Evolutionary conservation across 345 rosid genomes (phyloP).

Genomic region (Dimocarpus longan): DNA sequence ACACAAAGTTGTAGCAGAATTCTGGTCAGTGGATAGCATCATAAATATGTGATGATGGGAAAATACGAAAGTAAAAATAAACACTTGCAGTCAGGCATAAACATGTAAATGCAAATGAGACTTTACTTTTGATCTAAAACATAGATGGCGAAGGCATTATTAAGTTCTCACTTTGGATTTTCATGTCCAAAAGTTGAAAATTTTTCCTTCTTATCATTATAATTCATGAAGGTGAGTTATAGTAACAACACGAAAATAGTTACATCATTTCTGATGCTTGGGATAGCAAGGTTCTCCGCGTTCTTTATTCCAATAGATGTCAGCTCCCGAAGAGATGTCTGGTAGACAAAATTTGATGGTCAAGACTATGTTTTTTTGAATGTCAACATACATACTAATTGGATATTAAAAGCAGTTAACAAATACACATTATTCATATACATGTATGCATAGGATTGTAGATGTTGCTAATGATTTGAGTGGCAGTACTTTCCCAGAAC

Average conservation of each 20-base stretch:
- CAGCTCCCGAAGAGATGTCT: slow-evolving; percentile 89
- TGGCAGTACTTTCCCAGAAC: slow-evolving; percentile 22
- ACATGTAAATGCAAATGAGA: too few species aligned
- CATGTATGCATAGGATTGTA: slow-evolving; percentile 19
- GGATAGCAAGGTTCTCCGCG: slow-evolving; percentile 91
- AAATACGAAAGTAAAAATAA: too few species aligned
- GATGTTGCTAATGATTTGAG: slow-evolving; percentile 22
- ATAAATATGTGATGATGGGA: too few species aligned
- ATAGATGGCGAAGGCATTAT: neutral
- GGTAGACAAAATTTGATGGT: slow-evolving; percentile 12
- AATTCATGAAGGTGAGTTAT: too few species aligned
- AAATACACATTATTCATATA: slow-evolving; percentile 13
- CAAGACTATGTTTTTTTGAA: neutral
- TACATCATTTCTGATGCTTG: slow-evolving; percentile 94
- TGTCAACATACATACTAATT: neutral
- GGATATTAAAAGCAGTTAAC: slow-evolving; percentile 12
- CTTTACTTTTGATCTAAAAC: too few species aligned
- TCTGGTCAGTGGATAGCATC: too few species aligned
- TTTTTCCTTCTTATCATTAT: too few species aligned
- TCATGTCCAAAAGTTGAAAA: too few species aligned
- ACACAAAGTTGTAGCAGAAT: neutral
- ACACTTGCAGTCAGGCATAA: too few species aligned
- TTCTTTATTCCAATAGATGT: slow-evolving; percentile 81
- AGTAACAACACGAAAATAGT: slow-evolving; percentile 23
- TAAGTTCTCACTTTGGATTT: neutral